Conservation (phyloP, 768 basidiomycete species). For the Antrodiella citrinella region DNA sequence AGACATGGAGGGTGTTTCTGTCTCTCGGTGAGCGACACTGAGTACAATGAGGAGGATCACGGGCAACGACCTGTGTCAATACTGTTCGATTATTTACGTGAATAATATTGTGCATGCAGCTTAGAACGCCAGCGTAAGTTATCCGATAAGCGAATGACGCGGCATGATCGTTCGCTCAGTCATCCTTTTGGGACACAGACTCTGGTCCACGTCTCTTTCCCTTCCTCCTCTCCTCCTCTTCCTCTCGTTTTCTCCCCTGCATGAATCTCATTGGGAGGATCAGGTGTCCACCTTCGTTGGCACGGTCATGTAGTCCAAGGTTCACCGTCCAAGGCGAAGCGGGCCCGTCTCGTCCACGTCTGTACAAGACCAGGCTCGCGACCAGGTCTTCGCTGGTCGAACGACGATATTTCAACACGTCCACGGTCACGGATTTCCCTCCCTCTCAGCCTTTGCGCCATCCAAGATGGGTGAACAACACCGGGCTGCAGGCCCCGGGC, state of each 20-base stretch:
- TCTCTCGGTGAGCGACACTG: background rate
- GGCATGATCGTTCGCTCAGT: background rate
- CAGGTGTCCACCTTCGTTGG: background rate
- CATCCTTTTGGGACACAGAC: no score
- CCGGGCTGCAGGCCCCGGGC: constrained; percentile 8
- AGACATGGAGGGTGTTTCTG: background rate
- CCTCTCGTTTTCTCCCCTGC: background rate
- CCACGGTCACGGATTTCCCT: constrained; percentile 18
- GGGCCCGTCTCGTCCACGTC: background rate
- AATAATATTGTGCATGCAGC: no score
- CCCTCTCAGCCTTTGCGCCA: constrained; percentile 16
- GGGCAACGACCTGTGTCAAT: no score
- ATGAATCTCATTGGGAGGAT: background rate
- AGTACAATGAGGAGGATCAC: background rate
- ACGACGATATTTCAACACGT: constrained; percentile 20
- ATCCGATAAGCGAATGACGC: background rate
- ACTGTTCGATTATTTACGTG: no score
- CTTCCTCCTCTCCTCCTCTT: background rate
- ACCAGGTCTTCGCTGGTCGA: background rate
- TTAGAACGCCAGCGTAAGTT: no score
- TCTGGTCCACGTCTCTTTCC: background rate
- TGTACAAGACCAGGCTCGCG: background rate
- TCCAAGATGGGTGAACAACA: constrained; percentile 27
- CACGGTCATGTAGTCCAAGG: background rate
- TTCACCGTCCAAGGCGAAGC: background rate